A percentile compares a stretch with the other conserved stretches of the same genome.
Evolutionary conservation across 108 stramenopile species (phyloP).

Genomic region (Stephanodiscus minutulus): DNA sequence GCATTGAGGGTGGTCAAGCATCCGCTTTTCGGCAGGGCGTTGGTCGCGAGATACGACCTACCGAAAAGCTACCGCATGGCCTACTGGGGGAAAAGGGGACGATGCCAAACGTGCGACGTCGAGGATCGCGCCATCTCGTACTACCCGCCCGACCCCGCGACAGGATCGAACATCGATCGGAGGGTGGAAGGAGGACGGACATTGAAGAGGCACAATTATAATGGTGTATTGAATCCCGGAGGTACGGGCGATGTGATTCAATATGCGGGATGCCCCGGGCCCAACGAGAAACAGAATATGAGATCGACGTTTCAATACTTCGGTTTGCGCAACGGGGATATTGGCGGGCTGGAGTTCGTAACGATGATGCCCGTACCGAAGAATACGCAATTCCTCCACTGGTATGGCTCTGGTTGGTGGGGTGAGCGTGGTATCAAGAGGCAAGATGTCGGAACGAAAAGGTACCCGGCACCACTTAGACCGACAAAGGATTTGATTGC

Average conservation of each 20-base stretch:
- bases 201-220: slow-evolving; percentile 59
- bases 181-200: slow-evolving; percentile 41
- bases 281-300: slow-evolving; percentile 67
- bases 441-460: slow-evolving; percentile 59
- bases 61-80: slow-evolving; percentile 61
- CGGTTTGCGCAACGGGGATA: slow-evolving; percentile 57
- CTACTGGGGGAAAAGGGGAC: slow-evolving; percentile 59
- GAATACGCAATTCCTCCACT: slow-evolving; percentile 66
- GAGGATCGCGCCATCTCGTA: slow-evolving; percentile 68
- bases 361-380: slow-evolving; percentile 57
- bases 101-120: slow-evolving; percentile 44
- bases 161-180: slow-evolving; percentile 55
- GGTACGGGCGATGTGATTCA: slow-evolving; percentile 64
- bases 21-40: slow-evolving; percentile 61
- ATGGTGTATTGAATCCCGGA: slow-evolving; percentile 67
- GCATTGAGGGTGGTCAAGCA: slow-evolving; percentile 61
- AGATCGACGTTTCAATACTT: slow-evolving; percentile 70
- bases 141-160: slow-evolving; percentile 60
- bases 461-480: slow-evolving; percentile 64
- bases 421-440: slow-evolving; percentile 51
- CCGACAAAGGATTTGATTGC: background rate
- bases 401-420: slow-evolving; percentile 78
- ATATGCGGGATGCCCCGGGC: slow-evolving; percentile 68
- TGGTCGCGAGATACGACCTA: slow-evolving; percentile 61
- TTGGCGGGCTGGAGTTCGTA: slow-evolving; percentile 66